These are phyloP conservation scores for Moesziomyces antarcticus DNA, from an alignment of 1,284 basidiomycete genomes.

Conservation along the genomic window DNA sequence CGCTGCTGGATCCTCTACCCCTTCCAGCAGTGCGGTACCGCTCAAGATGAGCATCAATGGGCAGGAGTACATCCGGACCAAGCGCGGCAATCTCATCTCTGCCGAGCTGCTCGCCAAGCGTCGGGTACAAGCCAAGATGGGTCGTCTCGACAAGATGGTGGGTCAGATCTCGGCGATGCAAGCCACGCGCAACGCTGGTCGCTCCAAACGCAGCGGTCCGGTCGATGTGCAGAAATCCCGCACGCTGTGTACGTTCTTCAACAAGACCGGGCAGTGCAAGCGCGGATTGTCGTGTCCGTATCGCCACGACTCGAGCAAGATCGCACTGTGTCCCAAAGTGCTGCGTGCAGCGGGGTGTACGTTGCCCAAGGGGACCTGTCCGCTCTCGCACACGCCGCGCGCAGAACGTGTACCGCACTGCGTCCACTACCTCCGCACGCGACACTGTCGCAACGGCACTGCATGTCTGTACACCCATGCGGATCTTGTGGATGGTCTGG, in stretches of 20 bases:
- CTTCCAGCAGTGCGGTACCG: slow-evolving; percentile 13
- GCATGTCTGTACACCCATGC: slow-evolving; percentile 60
- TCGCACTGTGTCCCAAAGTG: slow-evolving; percentile 62
- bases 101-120: slow-evolving; percentile 58
- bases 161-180: slow-evolving; percentile 50
- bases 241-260: slow-evolving; percentile 59
- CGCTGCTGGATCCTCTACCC: background rate
- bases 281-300: slow-evolving; percentile 63
- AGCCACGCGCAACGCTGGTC: slow-evolving; percentile 25
- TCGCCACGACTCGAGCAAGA: slow-evolving; percentile 55
- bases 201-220: background rate
- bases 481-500: slow-evolving; percentile 13
- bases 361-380: slow-evolving; percentile 56
- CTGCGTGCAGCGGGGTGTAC: slow-evolving; percentile 58
- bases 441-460: slow-evolving; percentile 59
- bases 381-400: slow-evolving; percentile 53
- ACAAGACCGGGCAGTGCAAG: slow-evolving; percentile 62
- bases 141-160: slow-evolving; percentile 51
- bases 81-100: slow-evolving; percentile 69
- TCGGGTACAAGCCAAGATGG: slow-evolving; percentile 47
- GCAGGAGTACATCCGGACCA: slow-evolving; percentile 68
- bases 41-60: slow-evolving; percentile 68
- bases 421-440: slow-evolving; percentile 55
- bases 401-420: slow-evolving; percentile 63
- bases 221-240: slow-evolving; percentile 18